Evolutionary conservation across 129 eudicot species (phyloP), one percentile per base, ranked within the genome.

Genomic region (Helichrysum umbraculigerum): DNA sequence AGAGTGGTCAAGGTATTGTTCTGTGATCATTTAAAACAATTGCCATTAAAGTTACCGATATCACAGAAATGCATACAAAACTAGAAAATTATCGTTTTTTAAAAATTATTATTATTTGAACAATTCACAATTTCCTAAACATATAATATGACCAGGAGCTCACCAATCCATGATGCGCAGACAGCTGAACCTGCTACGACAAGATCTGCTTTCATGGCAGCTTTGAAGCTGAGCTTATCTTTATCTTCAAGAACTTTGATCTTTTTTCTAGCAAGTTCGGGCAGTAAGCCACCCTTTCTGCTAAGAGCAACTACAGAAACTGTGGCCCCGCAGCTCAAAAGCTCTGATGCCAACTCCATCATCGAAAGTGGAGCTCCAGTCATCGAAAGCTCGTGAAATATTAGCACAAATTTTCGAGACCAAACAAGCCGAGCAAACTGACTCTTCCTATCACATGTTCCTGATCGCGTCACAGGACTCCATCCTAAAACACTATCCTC

Each of bases 301-400:
- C 89, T 91, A 72, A 95, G 97, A 80, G 87, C 87, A 62, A 95
- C 96, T 33, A 82, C 97, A 66, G 91, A 87, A 81, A 95, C 91
- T 1, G 97, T 87, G 29, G 99, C 99, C 67, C 99, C 99, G 76
- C 99, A 95, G 73, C 99, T 95, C 81, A 95, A 80, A 69, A 95
- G 90, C 86, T 95, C 99, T 0, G 97, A 86, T 16, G 96, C 99
- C 83, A 95, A 74, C 84, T 95, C 99, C 94, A 95, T 74, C 99
- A 95, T 95, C 3, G 99, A 93, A 69, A 95, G 96, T 15, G 99
- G 99, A 51, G 99, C 99, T 61, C 97, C 99, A 22, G 97, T 95
- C 97, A 95, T 87, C 5, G 99, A 91, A 60, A 95, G 88, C 92
- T 95, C 99, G 19, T 95, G 97, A 62, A 95, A 89, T 71, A 95